Evolutionary conservation across 345 rosid genomes (phyloP).

Genomic region (Mercurialis annua): DNA sequence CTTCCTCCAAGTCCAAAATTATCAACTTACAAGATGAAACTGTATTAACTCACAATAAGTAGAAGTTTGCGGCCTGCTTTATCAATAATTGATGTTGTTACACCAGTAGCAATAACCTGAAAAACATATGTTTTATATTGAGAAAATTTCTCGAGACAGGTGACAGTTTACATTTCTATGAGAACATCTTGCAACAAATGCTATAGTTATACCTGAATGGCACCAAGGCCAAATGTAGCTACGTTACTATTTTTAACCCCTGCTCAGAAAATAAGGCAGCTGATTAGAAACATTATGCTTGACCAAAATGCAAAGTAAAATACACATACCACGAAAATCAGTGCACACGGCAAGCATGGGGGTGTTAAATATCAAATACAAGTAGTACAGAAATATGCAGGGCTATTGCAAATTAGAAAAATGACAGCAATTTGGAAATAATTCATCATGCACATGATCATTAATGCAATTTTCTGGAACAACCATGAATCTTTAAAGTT

Average conservation of each 20-base stretch:
- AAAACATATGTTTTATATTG: background rate
- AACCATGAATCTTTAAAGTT: background rate
- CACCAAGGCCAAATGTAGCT: conserved; percentile 86
- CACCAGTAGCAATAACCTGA: conserved; percentile 81
- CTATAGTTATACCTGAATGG: conserved; percentile 63
- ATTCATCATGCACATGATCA: background rate
- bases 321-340: background rate
- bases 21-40: conserved; percentile 2
- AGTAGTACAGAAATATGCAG: background rate
- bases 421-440: conserved; percentile 5
- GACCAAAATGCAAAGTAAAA: background rate
- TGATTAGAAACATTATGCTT: conserved; percentile 11
- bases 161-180: background rate
- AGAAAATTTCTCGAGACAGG: background rate
- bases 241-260: conserved; percentile 77
- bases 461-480: background rate
- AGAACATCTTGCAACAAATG: background rate
- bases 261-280: conserved; percentile 29
- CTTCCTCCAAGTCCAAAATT: background rate
- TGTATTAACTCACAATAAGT: conserved; percentile 64
- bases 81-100: conserved; percentile 86
- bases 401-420: background rate
- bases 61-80: conserved; percentile 82
- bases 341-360: background rate
- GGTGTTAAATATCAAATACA: background rate